These are phyloP conservation scores for Truncatella angustata DNA, from an alignment of 2,329 filamentous ascomycete species.

Conservation along the genomic window DNA sequence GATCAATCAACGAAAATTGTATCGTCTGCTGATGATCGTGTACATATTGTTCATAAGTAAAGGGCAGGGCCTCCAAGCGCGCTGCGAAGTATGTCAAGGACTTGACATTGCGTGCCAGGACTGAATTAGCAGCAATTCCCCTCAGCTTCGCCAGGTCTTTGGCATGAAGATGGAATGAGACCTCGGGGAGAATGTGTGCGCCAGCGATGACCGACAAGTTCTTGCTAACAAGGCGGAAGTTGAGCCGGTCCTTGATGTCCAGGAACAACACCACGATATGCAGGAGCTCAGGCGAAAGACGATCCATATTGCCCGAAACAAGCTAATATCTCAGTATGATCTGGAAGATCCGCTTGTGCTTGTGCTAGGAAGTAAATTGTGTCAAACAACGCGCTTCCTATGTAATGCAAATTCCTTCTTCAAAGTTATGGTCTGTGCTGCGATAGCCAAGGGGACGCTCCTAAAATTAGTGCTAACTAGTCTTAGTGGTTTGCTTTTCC, in stretches of 20 bases:
- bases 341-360: no score
- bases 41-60: neutral
- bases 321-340: no score
- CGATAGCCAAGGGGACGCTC: neutral
- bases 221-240: slow-evolving; percentile 11
- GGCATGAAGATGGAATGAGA: slow-evolving; percentile 16
- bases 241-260: neutral
- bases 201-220: slow-evolving; percentile 3
- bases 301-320: slow-evolving; percentile 7
- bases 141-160: slow-evolving; percentile 10
- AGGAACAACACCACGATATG: slow-evolving; percentile 12
- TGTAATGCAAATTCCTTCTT: no score
- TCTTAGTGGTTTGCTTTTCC: no score
- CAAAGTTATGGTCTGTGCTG: neutral
- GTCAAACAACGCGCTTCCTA: no score
- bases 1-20: neutral
- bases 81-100: slow-evolving; percentile 1
- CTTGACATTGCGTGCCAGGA: slow-evolving; percentile 10
- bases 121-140: slow-evolving; percentile 3
- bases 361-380: no score
- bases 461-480: no score
- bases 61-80: neutral
- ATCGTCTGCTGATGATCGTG: neutral
- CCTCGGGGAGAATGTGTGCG: slow-evolving; percentile 37
- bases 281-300: slow-evolving; percentile 9